Evolutionary conservation across 768 basidiomycete species (phyloP).

Genomic region (Leccinum olivaceopallidum): DNA sequence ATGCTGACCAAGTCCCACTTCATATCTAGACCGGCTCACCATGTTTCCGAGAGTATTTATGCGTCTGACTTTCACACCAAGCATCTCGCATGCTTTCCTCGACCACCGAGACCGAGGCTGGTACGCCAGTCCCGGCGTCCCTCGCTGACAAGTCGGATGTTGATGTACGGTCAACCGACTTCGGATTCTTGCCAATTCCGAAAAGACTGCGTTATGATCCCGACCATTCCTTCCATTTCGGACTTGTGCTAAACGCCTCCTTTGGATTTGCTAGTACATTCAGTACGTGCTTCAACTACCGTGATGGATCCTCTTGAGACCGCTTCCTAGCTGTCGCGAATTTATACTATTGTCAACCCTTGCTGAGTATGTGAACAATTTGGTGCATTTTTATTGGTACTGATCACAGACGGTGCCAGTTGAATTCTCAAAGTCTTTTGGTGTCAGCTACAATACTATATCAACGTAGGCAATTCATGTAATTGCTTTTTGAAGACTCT

Average conservation of each 20-base stretch:
- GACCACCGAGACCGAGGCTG: slow-evolving; percentile 1
- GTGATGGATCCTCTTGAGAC: background rate
- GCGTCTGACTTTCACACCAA: background rate
- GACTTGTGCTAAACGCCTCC: slow-evolving; percentile 49
- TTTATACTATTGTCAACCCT: slow-evolving; percentile 80
- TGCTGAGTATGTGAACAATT: slow-evolving; percentile 54
- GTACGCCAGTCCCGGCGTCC: background rate
- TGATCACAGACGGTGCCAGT: slow-evolving; percentile 18
- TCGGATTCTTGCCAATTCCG: slow-evolving; percentile 67
- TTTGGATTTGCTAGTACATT: slow-evolving; percentile 66
- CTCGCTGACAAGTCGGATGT: background rate
- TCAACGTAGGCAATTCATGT: slow-evolving; percentile 27
- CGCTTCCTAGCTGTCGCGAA: slow-evolving; percentile 60
- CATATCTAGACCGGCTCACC: background rate
- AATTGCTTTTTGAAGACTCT: background rate
- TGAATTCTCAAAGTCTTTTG: slow-evolving; percentile 40
- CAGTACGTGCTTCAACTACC: slow-evolving; percentile 16
- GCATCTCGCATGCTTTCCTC: slow-evolving; percentile 19
- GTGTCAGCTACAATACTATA: slow-evolving; percentile 37
- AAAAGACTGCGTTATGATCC: slow-evolving; percentile 52
- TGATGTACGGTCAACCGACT: slow-evolving; percentile 40
- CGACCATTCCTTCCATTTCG: slow-evolving; percentile 51
- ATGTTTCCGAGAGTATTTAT: slow-evolving; percentile 17
- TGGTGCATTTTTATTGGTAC: background rate
- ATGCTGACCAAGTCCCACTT: background rate